These are phyloP conservation scores for Fagopyrum esculentum DNA, from an alignment of 148 eudicot species.

Conservation along the genomic window DNA sequence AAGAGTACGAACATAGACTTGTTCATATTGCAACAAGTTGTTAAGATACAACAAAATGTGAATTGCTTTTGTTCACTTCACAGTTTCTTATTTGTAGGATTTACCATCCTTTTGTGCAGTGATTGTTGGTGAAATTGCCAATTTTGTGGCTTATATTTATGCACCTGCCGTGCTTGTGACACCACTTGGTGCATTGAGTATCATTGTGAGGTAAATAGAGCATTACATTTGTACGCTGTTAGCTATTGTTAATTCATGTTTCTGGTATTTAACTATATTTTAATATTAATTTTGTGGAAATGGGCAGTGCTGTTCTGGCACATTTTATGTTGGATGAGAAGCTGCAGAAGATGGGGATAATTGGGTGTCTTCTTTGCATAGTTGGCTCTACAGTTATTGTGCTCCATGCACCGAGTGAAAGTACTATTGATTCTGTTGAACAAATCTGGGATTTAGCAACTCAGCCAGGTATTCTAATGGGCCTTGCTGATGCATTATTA, in stretches of 20 bases:
- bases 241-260: background rate
- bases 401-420: constrained; percentile 89
- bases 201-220: constrained; percentile 69
- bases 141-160: constrained; percentile 83
- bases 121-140: constrained; percentile 82
- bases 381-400: constrained; percentile 77
- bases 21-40: background rate
- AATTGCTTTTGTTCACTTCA: background rate
- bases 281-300: constrained; percentile 11
- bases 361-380: constrained; percentile 81
- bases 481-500: background rate
- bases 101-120: constrained; percentile 34
- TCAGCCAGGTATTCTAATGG: constrained; percentile 56
- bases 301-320: constrained; percentile 72
- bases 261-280: constrained; percentile 1
- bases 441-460: constrained; percentile 82
- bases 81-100: background rate
- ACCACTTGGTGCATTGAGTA: constrained; percentile 91
- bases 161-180: constrained; percentile 97
- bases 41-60: background rate
- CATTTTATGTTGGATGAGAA: constrained; percentile 76
- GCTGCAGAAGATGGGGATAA: constrained; percentile 64
- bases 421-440: constrained; percentile 57
- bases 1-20: background rate
- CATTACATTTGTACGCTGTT: constrained; percentile 6